Base-by-base conservation (phyloP, 2,329 filamentous ascomycete species). In the Ambrosiella beaveri region DNA sequence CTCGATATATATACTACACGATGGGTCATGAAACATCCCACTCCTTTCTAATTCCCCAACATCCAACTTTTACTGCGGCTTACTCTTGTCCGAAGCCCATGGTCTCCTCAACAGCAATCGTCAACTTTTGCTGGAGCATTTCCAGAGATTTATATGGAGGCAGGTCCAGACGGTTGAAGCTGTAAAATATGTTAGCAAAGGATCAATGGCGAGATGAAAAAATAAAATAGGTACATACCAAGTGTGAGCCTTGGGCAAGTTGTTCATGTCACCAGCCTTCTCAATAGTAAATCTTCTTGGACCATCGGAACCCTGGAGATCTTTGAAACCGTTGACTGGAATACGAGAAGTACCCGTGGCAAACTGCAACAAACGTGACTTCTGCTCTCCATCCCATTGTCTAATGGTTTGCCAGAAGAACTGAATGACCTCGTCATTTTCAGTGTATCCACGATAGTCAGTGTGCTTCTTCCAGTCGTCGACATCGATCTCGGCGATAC, bases 401-500 rank as follows among this genome's bases (percentile, higher is more conserved):
- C 91, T 84, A 63, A 98, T 93, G 61, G 86, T 91, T 76, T 95
- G 90, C 93, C 93, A 98, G 79, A 98, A 98, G 75, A 94, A 90
- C 70, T 94, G 87, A 64, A 98, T 93, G 35, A 98, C 93, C 67
- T 96, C 88, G 66, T 98, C 93, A 59, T 84, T 89, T 73, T 98
- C 93, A 8, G 94, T 96, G 77, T 98, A 98, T 57, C 93, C 93
- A 65, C 93, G 86, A 72, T 98, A 98, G 68, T 98, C 93, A 52
- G 93, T 98, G 73, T 98, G 93, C 77, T 98, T 98, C 85, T 98
- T 97, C 93, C 93, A 98, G 72, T 98, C 93, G 61, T 98, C 93
- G 13, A 98, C 91, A 67, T 98, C 93, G 64, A 98, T 98, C 72
- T 98, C 93, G n/a, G 93, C 93, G 65, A 98, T 98, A 78, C 93